These are phyloP conservation scores for Parascedosporium putredinis DNA, from an alignment of 2,329 filamentous ascomycete species.

Conservation along the genomic window DNA sequence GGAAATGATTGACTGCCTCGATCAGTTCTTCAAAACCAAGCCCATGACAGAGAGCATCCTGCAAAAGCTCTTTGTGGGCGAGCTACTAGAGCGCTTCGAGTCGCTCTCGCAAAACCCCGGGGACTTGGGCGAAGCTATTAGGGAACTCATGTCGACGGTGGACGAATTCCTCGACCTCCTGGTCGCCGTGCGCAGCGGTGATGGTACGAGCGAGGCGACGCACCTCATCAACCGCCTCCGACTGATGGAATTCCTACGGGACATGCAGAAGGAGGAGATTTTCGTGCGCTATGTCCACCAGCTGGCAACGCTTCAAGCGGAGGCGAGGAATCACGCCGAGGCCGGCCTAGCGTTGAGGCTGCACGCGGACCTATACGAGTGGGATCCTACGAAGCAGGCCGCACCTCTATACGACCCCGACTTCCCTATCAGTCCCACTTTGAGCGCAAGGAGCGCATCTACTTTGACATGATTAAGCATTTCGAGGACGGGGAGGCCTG, in stretches of 20 bases:
- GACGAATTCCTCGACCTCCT: slow-evolving; percentile 87
- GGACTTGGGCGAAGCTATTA: slow-evolving; percentile 59
- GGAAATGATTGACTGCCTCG: slow-evolving; percentile 91
- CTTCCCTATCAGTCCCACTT: slow-evolving; percentile 83
- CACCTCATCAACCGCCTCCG: slow-evolving; percentile 80
- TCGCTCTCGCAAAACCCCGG: slow-evolving; percentile 54
- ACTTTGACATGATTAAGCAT: slow-evolving; percentile 89
- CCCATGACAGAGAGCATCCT: slow-evolving; percentile 78
- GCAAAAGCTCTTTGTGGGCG: slow-evolving; percentile 84
- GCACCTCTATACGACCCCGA: slow-evolving; percentile 59
- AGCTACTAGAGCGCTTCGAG: slow-evolving; percentile 73
- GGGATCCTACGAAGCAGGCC: slow-evolving; percentile 64
- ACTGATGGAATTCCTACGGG: slow-evolving; percentile 90
- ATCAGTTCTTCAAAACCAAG: slow-evolving; percentile 81
- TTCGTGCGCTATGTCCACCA: slow-evolving; percentile 95
- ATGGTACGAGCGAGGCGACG: slow-evolving; percentile 61
- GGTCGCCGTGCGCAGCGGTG: slow-evolving; percentile 76
- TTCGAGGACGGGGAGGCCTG: slow-evolving; percentile 93
- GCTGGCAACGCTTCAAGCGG: slow-evolving; percentile 65
- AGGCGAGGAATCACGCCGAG: slow-evolving; percentile 70
- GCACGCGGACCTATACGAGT: slow-evolving; percentile 86
- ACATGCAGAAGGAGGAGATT: slow-evolving; percentile 95
- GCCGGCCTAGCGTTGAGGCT: slow-evolving; percentile 81
- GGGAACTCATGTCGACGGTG: slow-evolving; percentile 70
- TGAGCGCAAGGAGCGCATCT: slow-evolving; percentile 83